phyloP scores from a whole-genome alignment of 306 rosid species.

The Castanea crenata region DNA sequence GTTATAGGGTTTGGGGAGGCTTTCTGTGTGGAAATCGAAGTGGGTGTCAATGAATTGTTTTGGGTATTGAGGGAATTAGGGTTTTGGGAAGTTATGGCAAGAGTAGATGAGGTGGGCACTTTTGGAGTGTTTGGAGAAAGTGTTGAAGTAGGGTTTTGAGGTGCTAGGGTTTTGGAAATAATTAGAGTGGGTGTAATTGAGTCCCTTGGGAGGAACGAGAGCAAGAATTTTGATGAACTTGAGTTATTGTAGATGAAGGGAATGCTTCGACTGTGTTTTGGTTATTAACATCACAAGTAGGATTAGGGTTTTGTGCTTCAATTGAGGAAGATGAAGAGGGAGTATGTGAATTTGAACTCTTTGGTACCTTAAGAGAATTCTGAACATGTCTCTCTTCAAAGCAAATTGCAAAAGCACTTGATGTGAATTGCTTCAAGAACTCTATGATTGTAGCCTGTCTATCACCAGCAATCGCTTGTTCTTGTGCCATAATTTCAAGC shows the following conservation, averaged over 20 bases:
- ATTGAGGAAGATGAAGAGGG: neutral
- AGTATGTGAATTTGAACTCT: conserved; percentile 4
- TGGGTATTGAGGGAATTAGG: conserved; percentile 30
- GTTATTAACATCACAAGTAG: neutral
- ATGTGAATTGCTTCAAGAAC: conserved; percentile 56
- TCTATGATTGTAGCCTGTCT: conserved; percentile 63
- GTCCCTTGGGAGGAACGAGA: neutral
- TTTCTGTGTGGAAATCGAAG: conserved; percentile 2
- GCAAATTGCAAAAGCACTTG: conserved; percentile 9
- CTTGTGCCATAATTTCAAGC: conserved; percentile 65
- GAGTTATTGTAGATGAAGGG: conserved; percentile 20
- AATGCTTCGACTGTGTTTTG: conserved; percentile 12
- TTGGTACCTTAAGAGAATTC: conserved; percentile 1
- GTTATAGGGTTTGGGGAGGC: conserved; percentile 8
- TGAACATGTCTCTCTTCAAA: neutral
- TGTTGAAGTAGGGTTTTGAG: conserved; percentile 50
- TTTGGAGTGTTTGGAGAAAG: conserved; percentile 15
- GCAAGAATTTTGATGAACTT: conserved; percentile 14
- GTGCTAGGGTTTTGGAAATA: conserved; percentile 2
- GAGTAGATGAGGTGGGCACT: conserved; percentile 28
- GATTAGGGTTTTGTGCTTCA: conserved; percentile 40
- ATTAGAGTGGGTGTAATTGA: neutral
- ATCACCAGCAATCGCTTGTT: conserved; percentile 60
- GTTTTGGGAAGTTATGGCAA: conserved; percentile 18
- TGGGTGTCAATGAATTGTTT: neutral